Evolutionary conservation across 345 rosid genomes (phyloP).

Genomic region (Populus simonii): DNA sequence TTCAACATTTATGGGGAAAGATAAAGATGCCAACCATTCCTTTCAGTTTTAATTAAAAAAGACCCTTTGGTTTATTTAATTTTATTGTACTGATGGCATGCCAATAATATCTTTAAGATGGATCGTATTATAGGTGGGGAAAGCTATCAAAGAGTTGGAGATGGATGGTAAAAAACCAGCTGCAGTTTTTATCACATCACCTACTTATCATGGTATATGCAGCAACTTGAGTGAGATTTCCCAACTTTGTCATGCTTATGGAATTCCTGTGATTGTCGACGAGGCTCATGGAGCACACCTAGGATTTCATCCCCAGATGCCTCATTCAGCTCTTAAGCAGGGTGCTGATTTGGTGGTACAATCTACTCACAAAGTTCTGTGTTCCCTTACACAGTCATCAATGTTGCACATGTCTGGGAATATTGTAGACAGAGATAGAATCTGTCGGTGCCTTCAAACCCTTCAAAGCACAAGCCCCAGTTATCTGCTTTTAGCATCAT

Average conservation of each 20-base stretch:
- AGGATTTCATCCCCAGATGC: conserved; percentile 27
- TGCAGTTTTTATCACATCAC: conserved; percentile 61
- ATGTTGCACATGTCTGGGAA: conserved; percentile 56
- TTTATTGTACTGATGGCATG: neutral
- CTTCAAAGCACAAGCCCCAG: conserved; percentile 59
- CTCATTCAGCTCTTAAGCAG: conserved; percentile 25
- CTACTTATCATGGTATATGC: conserved; percentile 65
- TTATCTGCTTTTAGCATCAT: conserved; percentile 51
- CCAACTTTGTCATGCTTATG: conserved; percentile 41
- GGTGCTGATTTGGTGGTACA: conserved; percentile 28
- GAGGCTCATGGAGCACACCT: conserved; percentile 60
- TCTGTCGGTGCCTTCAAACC: conserved; percentile 49
- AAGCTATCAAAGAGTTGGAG: conserved; percentile 46
- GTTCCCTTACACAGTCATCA: conserved; percentile 60
- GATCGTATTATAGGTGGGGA: conserved; percentile 38
- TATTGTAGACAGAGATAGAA: conserved; percentile 42
- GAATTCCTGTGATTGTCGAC: conserved; percentile 52
- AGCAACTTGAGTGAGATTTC: conserved; percentile 48
- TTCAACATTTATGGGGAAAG: neutral
- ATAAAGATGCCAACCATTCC: no score
- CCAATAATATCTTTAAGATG: neutral
- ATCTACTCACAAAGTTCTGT: conserved; percentile 31
- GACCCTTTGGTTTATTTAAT: neutral
- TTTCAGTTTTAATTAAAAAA: no score
- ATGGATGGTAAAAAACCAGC: conserved; percentile 44